phyloP scores from a whole-genome alignment of 352 stramenopile genomes.

The Elongisporangium senticosum region DNA sequence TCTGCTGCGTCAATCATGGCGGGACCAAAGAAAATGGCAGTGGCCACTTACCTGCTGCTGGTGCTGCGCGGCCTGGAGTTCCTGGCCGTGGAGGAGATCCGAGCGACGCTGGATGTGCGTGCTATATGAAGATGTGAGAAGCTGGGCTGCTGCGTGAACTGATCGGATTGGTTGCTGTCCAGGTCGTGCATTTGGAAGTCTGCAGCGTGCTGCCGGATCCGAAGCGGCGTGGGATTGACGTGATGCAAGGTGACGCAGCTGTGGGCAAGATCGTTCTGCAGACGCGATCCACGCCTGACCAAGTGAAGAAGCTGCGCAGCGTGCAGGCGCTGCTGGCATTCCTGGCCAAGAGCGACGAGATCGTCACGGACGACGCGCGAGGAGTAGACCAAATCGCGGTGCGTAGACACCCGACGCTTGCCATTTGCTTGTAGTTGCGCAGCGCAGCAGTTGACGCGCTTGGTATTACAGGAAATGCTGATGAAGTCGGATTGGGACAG shows the following conservation, averaged over 20 bases:
- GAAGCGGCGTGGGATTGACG: conserved; percentile 44
- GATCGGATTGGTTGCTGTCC: background rate
- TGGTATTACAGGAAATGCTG: conserved; percentile 34
- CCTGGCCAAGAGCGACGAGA: conserved; percentile 43
- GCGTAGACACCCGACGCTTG: conserved; percentile 9
- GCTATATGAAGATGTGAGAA: background rate
- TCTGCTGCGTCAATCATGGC: background rate
- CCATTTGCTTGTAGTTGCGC: background rate
- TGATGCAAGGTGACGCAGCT: conserved; percentile 67
- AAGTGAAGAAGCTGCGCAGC: conserved; percentile 48
- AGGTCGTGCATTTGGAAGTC: conserved; percentile 59
- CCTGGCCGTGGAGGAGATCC: conserved; percentile 64
- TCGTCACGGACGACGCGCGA: conserved; percentile 40
- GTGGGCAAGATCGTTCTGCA: conserved; percentile 61
- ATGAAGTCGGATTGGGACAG: conserved; percentile 42
- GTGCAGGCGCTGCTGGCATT: conserved; percentile 60
- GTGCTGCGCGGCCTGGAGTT: conserved; percentile 73
- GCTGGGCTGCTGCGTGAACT: conserved; percentile 7
- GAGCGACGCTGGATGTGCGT: conserved; percentile 46
- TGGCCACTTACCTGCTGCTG: conserved; percentile 62
- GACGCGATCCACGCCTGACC: conserved; percentile 38
- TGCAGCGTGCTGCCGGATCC: conserved; percentile 62
- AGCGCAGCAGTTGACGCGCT: background rate
- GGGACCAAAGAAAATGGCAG: background rate
- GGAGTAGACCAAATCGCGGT: conserved; percentile 63